Base-by-base conservation (phyloP, 2,329 filamentous ascomycete species). In the Pseudogymnoascus sp. region DNA sequence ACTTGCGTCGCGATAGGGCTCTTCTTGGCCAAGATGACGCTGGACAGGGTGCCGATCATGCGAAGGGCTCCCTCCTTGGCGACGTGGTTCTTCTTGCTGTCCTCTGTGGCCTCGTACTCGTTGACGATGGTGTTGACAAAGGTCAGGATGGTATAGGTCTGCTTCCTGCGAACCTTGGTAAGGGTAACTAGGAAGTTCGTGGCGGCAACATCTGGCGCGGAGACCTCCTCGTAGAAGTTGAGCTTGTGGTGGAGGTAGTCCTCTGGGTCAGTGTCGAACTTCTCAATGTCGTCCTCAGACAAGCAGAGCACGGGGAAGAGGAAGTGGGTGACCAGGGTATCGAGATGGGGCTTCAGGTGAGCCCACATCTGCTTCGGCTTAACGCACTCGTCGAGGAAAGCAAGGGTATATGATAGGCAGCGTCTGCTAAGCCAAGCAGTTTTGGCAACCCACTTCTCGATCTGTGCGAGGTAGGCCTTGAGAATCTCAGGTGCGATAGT, bases 291-390 rank as follows among this genome's bases (percentile, higher is more conserved):
- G 65, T 97, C 93, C 67, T 92, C 86, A 18, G 89, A 90, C 69
- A 97, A 87, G 76, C 94, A 99, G 65, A 99, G 81, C 25, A 99
- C 89, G 0, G 94, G 94, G 80, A 99, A 99, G 69, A 99, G 84
- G 66, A 99, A 87, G 75, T 99, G 94, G 59, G 91, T 92, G 66
- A 97, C 90, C 61, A 99, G 83, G 73, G 91, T 95, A 68, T 92
- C 92, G 76, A 97, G 86, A 76, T 99, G 92, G 44, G 92, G 89
- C 78, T 95, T 95, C 69, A 99, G 83, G 71, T 96, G 87, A 67
- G 87, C 85, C 94, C 94, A 99, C 86, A 96, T 99, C 66, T 91
- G 86, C 80, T 97, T 97, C 56, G 94, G 94, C 73, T 94, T 92
- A 70, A 97, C 91, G 73, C 93, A 97, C 77, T 99, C 94, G 75